Evolutionary conservation across 202 grass and related monocot genomes (phyloP).

Genomic region (Schoenoplectus triqueter): DNA sequence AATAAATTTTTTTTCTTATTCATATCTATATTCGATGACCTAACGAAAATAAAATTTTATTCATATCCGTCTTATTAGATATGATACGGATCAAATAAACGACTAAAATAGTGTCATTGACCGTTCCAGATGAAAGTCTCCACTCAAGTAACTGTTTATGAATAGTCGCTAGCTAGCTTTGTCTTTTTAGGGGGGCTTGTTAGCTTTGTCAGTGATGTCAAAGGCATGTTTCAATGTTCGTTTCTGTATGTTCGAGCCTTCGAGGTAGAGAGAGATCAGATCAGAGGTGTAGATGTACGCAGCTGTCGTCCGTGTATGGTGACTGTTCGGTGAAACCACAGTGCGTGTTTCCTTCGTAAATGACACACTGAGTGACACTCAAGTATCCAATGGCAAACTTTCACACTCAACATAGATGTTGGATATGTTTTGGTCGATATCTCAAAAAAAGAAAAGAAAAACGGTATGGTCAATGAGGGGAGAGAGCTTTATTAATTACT

Average conservation of each 20-base stretch:
- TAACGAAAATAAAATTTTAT: no score
- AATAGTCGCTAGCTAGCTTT: background rate
- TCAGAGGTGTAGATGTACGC: no score
- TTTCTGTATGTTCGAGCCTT: background rate
- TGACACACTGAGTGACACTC: conserved; percentile 10
- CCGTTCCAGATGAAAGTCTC: background rate
- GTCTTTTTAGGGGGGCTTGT: no score
- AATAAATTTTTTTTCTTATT: no score
- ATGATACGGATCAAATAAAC: no score
- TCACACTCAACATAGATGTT: background rate
- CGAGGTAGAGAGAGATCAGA: background rate
- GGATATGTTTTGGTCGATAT: background rate
- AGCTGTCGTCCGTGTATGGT: background rate
- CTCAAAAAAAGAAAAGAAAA: no score
- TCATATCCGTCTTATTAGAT: no score
- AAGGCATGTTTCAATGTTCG: conserved; percentile 4
- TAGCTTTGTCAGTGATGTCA: no score
- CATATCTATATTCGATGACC: no score
- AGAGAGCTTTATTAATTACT: no score
- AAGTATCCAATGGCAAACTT: background rate
- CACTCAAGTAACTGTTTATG: background rate
- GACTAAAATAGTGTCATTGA: no score
- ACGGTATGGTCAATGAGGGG: no score
- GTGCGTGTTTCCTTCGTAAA: conserved; percentile 12
- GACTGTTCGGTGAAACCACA: background rate